A percentile compares a stretch with the other conserved stretches of the same genome.
Conservation (phyloP, 148 eudicot species). For the Persicaria maculosa region DNA sequence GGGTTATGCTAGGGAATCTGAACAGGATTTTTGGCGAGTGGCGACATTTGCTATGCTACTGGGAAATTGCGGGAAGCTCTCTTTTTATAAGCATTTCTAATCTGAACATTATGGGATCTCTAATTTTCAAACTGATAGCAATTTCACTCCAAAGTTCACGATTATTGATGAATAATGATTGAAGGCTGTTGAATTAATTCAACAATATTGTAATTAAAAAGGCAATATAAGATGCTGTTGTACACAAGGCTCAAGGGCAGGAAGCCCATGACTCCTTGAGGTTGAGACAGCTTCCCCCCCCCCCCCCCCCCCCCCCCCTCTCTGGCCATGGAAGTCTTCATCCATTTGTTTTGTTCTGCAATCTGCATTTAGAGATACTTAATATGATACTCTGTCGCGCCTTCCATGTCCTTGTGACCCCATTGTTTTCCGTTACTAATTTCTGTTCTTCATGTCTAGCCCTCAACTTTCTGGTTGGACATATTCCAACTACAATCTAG, state of each 20-base stretch:
- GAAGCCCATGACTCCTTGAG: neutral
- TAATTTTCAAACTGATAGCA: conserved; percentile 3
- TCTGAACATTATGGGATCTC: neutral
- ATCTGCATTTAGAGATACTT: neutral
- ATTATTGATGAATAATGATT: neutral
- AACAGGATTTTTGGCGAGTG: neutral
- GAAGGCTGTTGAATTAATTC: neutral
- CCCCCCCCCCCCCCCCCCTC: neutral
- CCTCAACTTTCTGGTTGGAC: conserved; percentile 3
- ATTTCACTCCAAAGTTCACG: neutral
- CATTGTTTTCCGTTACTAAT: neutral
- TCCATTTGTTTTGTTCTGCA: neutral
- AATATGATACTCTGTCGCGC: neutral
- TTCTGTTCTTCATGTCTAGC: neutral
- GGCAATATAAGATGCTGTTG: neutral
- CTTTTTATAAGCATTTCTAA: neutral
- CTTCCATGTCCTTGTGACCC: neutral
- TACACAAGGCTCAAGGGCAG: neutral
- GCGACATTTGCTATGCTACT: neutral
- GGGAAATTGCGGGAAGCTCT: neutral
- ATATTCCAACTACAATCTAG: neutral
- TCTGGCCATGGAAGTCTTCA: neutral
- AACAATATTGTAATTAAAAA: neutral
- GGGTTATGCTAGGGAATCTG: neutral
- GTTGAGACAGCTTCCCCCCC: neutral